Base-by-base conservation (phyloP, 129 eudicot genomes). In the Chrysanthemum makinoi region DNA sequence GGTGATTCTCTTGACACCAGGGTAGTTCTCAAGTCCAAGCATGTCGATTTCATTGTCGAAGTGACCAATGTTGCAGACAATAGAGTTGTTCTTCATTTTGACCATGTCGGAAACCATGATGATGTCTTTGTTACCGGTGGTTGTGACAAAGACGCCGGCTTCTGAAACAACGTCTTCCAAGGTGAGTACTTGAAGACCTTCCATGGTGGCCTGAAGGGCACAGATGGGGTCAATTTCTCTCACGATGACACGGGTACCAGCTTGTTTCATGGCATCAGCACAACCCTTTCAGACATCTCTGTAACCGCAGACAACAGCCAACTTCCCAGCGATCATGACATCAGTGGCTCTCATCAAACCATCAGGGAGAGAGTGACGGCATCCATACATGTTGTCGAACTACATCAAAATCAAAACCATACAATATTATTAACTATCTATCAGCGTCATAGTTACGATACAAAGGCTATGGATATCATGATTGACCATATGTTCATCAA, bases 281-380 rank as follows among this genome's bases (percentile, higher is more conserved):
- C 85, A 81, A 61, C 85, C 85, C 78, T 81, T 81, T 48, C 85
- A 79, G 7, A 77, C 85, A 50, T 81, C 85, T 50, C 85, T 81
- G 5, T 81, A 81, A 8, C 81, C 85, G 17, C 85, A 81, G 66
- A 81, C 59, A 0, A 81, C 81, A 7, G 81, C 85, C 9, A 77
- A 75, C 20, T 81, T 81, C 5, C 85, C 85, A 19, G 83, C 85
- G 12, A 83, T 83, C 88, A 83, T 83, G 12, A 83, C 72, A 54
- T 83, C 85, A 0, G 88, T 83, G 62, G 88, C 85, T 74, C 88
- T 80, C 88, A 83, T 83, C 26, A 83, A 44, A 58, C 88, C 88
- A 35, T 83, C 84, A 0, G 88, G 88, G 54, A 83, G 84, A 0
- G 88, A 83, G 82, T 83, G 88, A 10, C 85, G 82, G 65, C 85